Evolutionary conservation across 805 yeast genomes (phyloP), one percentile per base, ranked within the genome.

Genomic region (Blastobotrys peoriensis): DNA sequence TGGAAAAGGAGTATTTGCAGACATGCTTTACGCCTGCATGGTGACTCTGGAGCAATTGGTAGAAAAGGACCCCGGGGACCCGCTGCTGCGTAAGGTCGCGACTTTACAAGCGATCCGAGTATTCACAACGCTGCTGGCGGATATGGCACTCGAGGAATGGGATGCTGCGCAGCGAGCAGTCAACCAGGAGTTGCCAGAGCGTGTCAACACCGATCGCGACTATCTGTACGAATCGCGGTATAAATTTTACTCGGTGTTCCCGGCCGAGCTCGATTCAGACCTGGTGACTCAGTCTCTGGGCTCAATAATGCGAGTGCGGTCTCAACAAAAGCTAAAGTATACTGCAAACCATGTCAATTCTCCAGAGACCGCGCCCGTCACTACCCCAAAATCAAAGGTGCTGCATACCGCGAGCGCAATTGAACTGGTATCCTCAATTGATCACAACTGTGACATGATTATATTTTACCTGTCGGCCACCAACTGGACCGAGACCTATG

Each of bases 381-480:
- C 34, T 17, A 16, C 5, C 23, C 19, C 34, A 27, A 8, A 15
- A 18, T 16, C 37, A 13, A 17, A 34, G 20, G 30, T 30, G 20
- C 18, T n/a, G 16, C 17, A 21, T 15, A 15, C 21, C 33, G 33
- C 4, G 30, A 13, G 13, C 13, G 30, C 30, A 25, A 27, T 10
- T 4, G 41, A 38, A n/a, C 15, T 40, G 22, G 38, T 45, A 10
- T 18, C 35, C 22, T 45, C 48, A 28, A 47, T 46, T 33, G 52
- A 46, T 42, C 18, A 28, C 19, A 30, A 36, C 38, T 45, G 43
- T 38, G 73, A 69, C 15, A 59, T 67, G 22, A 59, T 78, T 4
- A 51, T 73, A 16, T 59, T 70, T 33, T 78, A 65, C 55, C 38
- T 76, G 5, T 74, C 81, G 1, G 75, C 79, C 13, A 63, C 80